Evolutionary conservation across 1,139 yeast species (phyloP).

Genomic region (Debaryomycetaceae sp.): DNA sequence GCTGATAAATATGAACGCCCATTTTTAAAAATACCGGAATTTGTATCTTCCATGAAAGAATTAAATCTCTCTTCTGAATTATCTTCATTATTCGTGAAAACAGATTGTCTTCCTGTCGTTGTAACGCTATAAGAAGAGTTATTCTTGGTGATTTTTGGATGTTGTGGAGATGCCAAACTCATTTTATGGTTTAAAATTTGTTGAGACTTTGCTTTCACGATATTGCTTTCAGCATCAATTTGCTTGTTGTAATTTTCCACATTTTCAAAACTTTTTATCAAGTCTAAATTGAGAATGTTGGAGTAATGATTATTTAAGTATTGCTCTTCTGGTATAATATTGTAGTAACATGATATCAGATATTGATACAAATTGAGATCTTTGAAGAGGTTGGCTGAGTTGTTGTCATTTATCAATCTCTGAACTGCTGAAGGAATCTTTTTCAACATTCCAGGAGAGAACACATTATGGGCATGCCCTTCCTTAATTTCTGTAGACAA

Average conservation of each 20-base stretch:
- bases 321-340: slow-evolving; percentile 28
- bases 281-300: slow-evolving; percentile 33
- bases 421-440: slow-evolving; percentile 37
- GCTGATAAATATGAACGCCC: background rate
- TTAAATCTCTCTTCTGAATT: slow-evolving; percentile 1
- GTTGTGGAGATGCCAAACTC: slow-evolving; percentile 28
- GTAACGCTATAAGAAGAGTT: slow-evolving; percentile 5
- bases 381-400: slow-evolving; percentile 34
- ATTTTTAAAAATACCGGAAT: background rate
- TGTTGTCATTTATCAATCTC: slow-evolving; percentile 30
- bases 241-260: slow-evolving; percentile 30
- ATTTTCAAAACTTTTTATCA: slow-evolving; percentile 40
- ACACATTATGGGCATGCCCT: slow-evolving; percentile 21
- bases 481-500: slow-evolving; percentile 28
- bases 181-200: slow-evolving; percentile 32
- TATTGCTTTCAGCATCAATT: slow-evolving; percentile 23
- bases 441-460: slow-evolving; percentile 20
- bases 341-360: slow-evolving; percentile 42
- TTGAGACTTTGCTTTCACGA: slow-evolving; percentile 30
- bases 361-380: slow-evolving; percentile 36
- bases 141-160: slow-evolving; percentile 2
- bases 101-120: slow-evolving; percentile 2
- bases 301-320: slow-evolving; percentile 37
- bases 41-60: background rate
- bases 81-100: slow-evolving; percentile 1